Evolutionary conservation across 2,329 filamentous ascomycete genomes (phyloP).

Genomic region (Basipetospora chlamydospora): DNA sequence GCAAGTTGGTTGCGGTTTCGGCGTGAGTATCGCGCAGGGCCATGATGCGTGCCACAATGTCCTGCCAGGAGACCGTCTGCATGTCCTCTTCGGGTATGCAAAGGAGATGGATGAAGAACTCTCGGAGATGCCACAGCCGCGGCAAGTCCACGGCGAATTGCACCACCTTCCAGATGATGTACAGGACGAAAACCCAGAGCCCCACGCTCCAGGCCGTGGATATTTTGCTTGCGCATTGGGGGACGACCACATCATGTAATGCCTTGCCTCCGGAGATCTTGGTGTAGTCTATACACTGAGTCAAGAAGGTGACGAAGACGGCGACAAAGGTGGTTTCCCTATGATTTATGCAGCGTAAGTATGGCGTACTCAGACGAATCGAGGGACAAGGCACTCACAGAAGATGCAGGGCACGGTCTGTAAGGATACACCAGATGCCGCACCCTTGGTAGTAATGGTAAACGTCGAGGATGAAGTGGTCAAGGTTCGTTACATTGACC

Average conservation of each 20-base stretch:
- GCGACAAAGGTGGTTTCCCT: constrained; percentile 75
- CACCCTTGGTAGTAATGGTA: constrained; percentile 77
- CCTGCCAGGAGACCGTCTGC: constrained; percentile 89
- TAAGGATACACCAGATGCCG: constrained; percentile 72
- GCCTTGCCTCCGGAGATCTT: constrained; percentile 52
- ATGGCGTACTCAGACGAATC: too few species aligned
- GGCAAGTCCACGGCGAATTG: constrained; percentile 61
- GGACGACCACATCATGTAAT: constrained; percentile 41
- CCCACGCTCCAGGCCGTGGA: constrained; percentile 62
- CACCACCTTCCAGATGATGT: constrained; percentile 69
- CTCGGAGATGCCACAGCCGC: constrained; percentile 60
- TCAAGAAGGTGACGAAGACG: constrained; percentile 66
- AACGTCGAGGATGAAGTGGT: constrained; percentile 71
- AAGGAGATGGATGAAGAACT: constrained; percentile 73
- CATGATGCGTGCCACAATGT: constrained; percentile 76
- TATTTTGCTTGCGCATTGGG: constrained; percentile 63
- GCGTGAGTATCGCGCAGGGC: constrained; percentile 71
- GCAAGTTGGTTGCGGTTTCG: constrained; percentile 51
- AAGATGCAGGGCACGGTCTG: constrained; percentile 57
- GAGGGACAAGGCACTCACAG: constrained; percentile 45
- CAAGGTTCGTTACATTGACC: constrained; percentile 81
- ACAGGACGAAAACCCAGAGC: constrained; percentile 73
- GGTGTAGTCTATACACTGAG: constrained; percentile 72
- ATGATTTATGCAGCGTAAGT: too few species aligned
- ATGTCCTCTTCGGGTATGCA: constrained; percentile 74